These are phyloP conservation scores for Colletotrichum limetticola DNA, from an alignment of 2,329 filamentous ascomycete species.

Conservation along the genomic window DNA sequence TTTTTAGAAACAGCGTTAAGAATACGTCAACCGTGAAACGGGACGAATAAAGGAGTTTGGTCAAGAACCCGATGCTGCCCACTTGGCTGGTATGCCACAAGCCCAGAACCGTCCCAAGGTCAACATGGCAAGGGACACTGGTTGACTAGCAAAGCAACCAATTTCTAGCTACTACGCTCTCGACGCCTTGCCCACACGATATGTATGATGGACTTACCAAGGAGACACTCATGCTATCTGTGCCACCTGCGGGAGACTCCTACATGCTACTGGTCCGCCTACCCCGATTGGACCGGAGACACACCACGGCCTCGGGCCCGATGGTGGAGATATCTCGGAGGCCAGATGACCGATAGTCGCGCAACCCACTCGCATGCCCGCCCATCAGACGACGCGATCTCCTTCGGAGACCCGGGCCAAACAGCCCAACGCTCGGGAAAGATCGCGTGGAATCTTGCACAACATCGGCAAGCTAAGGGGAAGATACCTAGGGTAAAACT, in stretches of 20 bases:
- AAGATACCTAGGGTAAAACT: constrained; percentile 40
- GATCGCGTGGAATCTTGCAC: background rate
- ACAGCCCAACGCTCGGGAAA: background rate
- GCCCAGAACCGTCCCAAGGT: too few species aligned
- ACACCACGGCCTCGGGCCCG: background rate
- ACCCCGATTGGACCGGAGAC: background rate
- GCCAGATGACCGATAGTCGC: background rate
- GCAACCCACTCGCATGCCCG: background rate
- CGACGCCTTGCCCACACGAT: too few species aligned
- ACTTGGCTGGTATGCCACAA: too few species aligned
- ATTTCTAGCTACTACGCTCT: too few species aligned
- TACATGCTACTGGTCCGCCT: background rate
- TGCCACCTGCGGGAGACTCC: background rate
- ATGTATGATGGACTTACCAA: too few species aligned
- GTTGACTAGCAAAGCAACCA: too few species aligned
- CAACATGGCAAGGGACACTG: too few species aligned
- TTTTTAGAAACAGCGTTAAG: too few species aligned
- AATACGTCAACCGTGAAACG: too few species aligned
- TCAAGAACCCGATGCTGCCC: too few species aligned
- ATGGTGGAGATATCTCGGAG: background rate
- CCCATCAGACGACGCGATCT: background rate
- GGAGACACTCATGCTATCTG: background rate
- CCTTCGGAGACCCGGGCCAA: background rate
- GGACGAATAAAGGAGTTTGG: too few species aligned
- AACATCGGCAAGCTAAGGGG: background rate